phyloP scores from a whole-genome alignment of 345 rosid genomes.

The Citrus mangshanensis region DNA sequence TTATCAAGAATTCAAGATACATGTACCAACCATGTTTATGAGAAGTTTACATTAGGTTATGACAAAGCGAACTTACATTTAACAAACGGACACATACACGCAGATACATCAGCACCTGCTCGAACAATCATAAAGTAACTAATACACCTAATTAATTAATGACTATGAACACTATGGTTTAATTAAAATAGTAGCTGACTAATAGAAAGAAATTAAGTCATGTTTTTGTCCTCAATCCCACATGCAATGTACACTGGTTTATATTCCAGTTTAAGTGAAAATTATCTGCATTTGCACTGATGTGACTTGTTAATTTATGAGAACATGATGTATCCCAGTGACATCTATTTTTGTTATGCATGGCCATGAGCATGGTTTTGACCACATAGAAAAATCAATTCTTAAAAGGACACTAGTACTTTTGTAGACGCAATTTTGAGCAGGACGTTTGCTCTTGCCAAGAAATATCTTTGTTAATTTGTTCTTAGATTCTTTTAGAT shows the following conservation, averaged over 20 bases:
- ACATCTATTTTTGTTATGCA: not conserved
- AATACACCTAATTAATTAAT: not conserved
- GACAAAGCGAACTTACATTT: not conserved
- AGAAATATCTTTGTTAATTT: not conserved
- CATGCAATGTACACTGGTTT: conserved; percentile 10
- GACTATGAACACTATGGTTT: not conserved
- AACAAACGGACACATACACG: not conserved
- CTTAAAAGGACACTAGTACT: not conserved
- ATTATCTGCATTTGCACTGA: not conserved
- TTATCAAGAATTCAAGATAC: no score
- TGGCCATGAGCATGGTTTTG: not conserved
- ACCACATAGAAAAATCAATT: not conserved
- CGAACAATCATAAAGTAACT: not conserved
- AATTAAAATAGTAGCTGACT: not conserved
- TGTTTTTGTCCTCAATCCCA: not conserved
- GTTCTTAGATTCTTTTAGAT: not conserved
- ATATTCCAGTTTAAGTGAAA: not conserved
- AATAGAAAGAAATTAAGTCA: not conserved
- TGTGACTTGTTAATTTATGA: not conserved
- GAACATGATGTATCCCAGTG: not conserved
- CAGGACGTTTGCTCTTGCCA: not conserved
- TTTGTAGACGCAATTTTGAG: not conserved
- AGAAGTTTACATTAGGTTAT: not conserved
- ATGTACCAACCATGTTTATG: not conserved
- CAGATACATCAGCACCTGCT: not conserved